Percentiles rank a stretch among this genome's conserved stretches.
These are phyloP conservation scores for Sugiyamaella pinicola DNA, from an alignment of 1,139 yeast species.

Conservation along the genomic window DNA sequence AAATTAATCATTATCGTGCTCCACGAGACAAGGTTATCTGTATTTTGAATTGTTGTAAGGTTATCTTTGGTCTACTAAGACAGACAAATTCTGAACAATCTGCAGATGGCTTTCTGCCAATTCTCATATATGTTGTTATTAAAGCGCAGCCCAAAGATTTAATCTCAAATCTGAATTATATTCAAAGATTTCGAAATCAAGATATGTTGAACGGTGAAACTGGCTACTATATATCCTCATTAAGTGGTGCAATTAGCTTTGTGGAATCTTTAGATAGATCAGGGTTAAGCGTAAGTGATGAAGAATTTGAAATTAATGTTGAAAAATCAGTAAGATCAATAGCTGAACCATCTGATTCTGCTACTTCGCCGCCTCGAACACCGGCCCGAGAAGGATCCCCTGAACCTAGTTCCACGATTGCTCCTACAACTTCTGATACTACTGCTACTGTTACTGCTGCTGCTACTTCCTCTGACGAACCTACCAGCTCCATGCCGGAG, in stretches of 20 bases:
- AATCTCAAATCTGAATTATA: slow-evolving; percentile 77
- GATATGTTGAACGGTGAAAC: slow-evolving; percentile 85
- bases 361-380: slow-evolving; percentile 37
- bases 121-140: slow-evolving; percentile 75
- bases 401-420: background rate
- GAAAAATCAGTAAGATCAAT: slow-evolving; percentile 40
- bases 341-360: slow-evolving; percentile 31
- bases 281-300: slow-evolving; percentile 62
- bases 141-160: slow-evolving; percentile 65
- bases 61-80: slow-evolving; percentile 81
- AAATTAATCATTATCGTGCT: slow-evolving; percentile 81
- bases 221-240: slow-evolving; percentile 82
- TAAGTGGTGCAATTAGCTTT: slow-evolving; percentile 82
- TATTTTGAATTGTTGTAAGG: slow-evolving; percentile 86
- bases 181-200: slow-evolving; percentile 76
- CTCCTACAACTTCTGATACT: background rate
- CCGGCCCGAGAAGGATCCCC: slow-evolving; percentile 33
- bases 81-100: slow-evolving; percentile 70
- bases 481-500: background rate
- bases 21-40: slow-evolving; percentile 96
- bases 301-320: slow-evolving; percentile 55
- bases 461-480: background rate
- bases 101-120: slow-evolving; percentile 91
- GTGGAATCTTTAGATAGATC: slow-evolving; percentile 60
- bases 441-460: background rate